Percentiles rank a stretch among this genome's conserved stretches.
Conservation (phyloP, 1,284 basidiomycete genomes). For the Tilletiopsis washingtonensis region DNA sequence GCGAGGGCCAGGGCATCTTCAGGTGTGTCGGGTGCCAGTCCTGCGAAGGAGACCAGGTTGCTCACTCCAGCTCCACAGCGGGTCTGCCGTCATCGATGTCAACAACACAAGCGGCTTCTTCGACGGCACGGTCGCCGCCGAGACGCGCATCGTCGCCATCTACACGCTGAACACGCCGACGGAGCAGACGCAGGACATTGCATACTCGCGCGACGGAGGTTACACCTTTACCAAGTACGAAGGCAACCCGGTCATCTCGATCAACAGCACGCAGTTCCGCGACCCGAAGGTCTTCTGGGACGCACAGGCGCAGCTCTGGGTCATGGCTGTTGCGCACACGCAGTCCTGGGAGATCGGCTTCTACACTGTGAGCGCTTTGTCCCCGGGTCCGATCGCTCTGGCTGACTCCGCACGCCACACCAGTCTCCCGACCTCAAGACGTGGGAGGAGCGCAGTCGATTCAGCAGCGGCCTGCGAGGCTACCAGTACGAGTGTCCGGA, state of each 20-base stretch:
- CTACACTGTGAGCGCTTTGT: too few species aligned
- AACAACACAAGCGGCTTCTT: slow-evolving; percentile 52
- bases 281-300: slow-evolving; percentile 51
- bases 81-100: slow-evolving; percentile 49
- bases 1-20: slow-evolving; percentile 43
- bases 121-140: slow-evolving; percentile 40
- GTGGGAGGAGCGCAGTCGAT: slow-evolving; percentile 48
- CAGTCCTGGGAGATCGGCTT: slow-evolving; percentile 48
- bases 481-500: slow-evolving; percentile 49
- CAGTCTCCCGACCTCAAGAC: slow-evolving; percentile 48
- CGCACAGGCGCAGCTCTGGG: slow-evolving; percentile 44
- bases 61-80: too few species aligned
- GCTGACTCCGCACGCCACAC: too few species aligned
- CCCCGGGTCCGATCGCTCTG: too few species aligned
- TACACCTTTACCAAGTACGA: slow-evolving; percentile 48
- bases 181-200: slow-evolving; percentile 47
- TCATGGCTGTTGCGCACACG: slow-evolving; percentile 49
- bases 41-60: too few species aligned
- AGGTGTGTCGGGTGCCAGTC: too few species aligned
- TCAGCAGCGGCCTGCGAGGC: slow-evolving; percentile 43
- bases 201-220: slow-evolving; percentile 49
- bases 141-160: slow-evolving; percentile 48
- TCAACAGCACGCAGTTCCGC: slow-evolving; percentile 47
- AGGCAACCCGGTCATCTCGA: slow-evolving; percentile 46
- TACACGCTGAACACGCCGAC: slow-evolving; percentile 49